Conservation (phyloP, 495 filamentous ascomycete species). For the Tuber aestivum region DNA sequence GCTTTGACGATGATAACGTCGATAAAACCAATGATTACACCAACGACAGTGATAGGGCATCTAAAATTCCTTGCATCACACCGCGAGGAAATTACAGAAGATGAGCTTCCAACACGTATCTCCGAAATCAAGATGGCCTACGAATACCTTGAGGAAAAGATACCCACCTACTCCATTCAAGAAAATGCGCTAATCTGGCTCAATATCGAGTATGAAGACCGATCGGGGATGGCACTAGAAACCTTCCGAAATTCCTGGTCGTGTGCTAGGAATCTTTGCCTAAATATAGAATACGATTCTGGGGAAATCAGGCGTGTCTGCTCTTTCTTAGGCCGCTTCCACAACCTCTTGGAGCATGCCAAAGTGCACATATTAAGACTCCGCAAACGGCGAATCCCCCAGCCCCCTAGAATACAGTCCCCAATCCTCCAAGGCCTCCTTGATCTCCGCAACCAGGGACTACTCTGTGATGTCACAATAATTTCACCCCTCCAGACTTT, state of each 20-base stretch:
- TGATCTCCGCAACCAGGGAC: background rate
- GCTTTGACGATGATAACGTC: conserved; percentile 14
- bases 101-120: conserved; percentile 22
- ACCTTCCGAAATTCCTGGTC: conserved; percentile 26
- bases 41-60: conserved; percentile 24
- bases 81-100: conserved; percentile 4
- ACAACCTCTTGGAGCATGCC: conserved; percentile 10
- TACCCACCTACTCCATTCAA: background rate
- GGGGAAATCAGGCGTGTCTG: conserved; percentile 14
- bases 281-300: conserved; percentile 21
- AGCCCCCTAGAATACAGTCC: background rate
- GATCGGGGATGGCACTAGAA: background rate
- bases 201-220: conserved; percentile 24
- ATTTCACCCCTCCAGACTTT: background rate
- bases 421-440: conserved; percentile 11
- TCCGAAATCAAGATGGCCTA: conserved; percentile 26
- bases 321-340: conserved; percentile 20
- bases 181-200: conserved; percentile 31
- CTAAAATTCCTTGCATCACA: conserved; percentile 28
- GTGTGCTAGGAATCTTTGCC: conserved; percentile 28
- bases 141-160: conserved; percentile 20
- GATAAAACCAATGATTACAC: conserved; percentile 4
- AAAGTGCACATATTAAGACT: conserved; percentile 12
- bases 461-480: conserved; percentile 13
- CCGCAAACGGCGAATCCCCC: background rate